Conservation (phyloP, 352 stramenopile genomes). For the Peronospora destructor region DNA sequence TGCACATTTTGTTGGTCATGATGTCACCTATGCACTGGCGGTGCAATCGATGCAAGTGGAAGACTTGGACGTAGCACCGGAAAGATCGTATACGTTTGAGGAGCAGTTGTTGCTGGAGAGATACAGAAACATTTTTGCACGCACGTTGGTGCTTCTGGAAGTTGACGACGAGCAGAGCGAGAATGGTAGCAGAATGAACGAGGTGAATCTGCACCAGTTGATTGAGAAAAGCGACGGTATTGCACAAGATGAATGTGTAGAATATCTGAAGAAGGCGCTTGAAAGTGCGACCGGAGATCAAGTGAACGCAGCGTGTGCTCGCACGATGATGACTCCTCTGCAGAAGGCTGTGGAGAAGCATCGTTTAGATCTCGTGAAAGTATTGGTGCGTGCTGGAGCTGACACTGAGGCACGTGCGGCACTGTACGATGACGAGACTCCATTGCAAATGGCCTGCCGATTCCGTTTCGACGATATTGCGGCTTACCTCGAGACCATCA, state of each 20-base stretch:
- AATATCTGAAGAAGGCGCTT: constrained; percentile 15
- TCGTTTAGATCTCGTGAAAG: constrained; percentile 39
- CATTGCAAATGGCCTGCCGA: constrained; percentile 49
- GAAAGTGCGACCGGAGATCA: constrained; percentile 10
- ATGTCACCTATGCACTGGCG: constrained; percentile 50
- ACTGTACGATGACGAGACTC: constrained; percentile 58
- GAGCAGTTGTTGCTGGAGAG: constrained; percentile 53
- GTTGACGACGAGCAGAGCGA: constrained; percentile 8
- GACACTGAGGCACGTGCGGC: constrained; percentile 32
- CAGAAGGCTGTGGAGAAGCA: constrained; percentile 65
- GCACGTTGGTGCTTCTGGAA: constrained; percentile 31
- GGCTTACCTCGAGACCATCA: constrained; percentile 19
- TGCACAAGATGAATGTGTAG: constrained; percentile 2
- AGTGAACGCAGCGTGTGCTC: constrained; percentile 40
- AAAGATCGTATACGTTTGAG: constrained; percentile 44
- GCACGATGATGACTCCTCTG: constrained; percentile 55
- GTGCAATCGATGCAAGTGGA: constrained; percentile 33
- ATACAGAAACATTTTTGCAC: constrained; percentile 41
- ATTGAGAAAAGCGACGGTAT: constrained; percentile 32
- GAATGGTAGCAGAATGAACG: constrained; percentile 1
- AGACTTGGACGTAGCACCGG: constrained; percentile 33
- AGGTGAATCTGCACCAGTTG: constrained; percentile 36
- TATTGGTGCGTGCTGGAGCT: constrained; percentile 38
- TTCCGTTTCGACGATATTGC: constrained; percentile 47
- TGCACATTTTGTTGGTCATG: constrained; percentile 50